A percentile compares a stretch with the other conserved stretches of the same genome.
Conservation (phyloP, 176 grass and related monocot genomes). For the Microstegium vimineum region DNA sequence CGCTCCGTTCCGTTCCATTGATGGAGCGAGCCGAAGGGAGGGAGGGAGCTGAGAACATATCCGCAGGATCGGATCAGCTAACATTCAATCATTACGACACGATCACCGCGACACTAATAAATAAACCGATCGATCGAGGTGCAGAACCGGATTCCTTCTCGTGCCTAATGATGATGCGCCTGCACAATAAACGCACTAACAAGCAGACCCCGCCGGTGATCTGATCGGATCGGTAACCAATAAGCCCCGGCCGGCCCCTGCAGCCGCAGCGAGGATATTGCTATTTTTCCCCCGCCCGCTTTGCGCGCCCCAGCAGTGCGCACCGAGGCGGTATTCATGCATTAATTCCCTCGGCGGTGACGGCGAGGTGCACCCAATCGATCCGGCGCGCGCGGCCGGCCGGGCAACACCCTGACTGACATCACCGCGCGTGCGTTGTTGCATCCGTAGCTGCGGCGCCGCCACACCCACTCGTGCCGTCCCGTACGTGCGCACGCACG, state of each 20-base stretch:
- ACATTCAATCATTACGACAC: conserved; percentile 12
- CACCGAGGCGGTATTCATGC: too few species aligned
- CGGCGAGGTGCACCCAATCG: neutral
- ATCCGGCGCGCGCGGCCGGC: neutral
- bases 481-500: neutral
- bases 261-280: neutral
- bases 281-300: neutral
- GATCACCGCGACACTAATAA: neutral
- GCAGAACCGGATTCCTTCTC: conserved; percentile 37
- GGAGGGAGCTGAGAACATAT: too few species aligned
- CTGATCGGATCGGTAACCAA: neutral
- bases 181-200: neutral
- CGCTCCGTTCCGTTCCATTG: too few species aligned
- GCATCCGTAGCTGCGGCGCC: neutral
- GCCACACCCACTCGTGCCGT: neutral
- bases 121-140: neutral
- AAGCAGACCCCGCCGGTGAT: too few species aligned
- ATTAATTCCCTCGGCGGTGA: neutral
- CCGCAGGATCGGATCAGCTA: neutral
- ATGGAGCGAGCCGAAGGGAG: too few species aligned
- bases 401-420: neutral
- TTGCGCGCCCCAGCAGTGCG: too few species aligned
- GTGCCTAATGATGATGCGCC: conserved; percentile 8
- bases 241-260: neutral
- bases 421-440: neutral